A percentile compares a stretch with the other conserved stretches of the same genome.
These are phyloP conservation scores for Beauveria bassiana DNA, from an alignment of 2,329 filamentous ascomycete species.

Conservation along the genomic window DNA sequence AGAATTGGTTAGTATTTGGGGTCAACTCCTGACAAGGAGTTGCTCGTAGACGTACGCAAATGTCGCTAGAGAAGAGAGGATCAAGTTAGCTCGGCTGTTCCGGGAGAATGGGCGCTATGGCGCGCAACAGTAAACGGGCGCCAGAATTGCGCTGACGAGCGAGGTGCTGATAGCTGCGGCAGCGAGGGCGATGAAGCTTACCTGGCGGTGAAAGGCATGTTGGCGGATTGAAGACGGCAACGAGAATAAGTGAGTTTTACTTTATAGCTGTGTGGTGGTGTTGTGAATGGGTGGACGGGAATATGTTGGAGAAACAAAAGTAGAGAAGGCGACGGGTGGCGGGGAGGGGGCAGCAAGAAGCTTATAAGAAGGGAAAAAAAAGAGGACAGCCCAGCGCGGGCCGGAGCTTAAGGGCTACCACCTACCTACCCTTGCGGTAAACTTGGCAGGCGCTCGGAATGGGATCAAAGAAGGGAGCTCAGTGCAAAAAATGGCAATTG, in stretches of 20 bases:
- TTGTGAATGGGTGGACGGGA: background rate
- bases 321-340: background rate
- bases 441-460: background rate
- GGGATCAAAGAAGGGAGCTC: background rate
- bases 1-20: constrained; percentile 38
- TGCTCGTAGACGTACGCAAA: constrained; percentile 3
- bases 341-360: constrained; percentile 4
- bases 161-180: background rate
- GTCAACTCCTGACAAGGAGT: background rate
- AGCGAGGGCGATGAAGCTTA: constrained; percentile 25
- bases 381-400: background rate
- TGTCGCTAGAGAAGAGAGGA: constrained; percentile 3
- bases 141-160: background rate
- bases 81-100: background rate
- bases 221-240: constrained; percentile 21
- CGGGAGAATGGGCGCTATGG: background rate
- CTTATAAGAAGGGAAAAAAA: constrained; percentile 3
- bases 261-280: background rate
- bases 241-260: background rate
- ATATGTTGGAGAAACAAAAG: background rate
- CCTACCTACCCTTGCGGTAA: background rate
- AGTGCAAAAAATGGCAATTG: background rate
- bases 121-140: background rate
- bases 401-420: background rate
- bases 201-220: constrained; percentile 53